These are phyloP conservation scores for Penicillium desertorum DNA, from an alignment of 495 filamentous ascomycete species.

Conservation along the genomic window DNA sequence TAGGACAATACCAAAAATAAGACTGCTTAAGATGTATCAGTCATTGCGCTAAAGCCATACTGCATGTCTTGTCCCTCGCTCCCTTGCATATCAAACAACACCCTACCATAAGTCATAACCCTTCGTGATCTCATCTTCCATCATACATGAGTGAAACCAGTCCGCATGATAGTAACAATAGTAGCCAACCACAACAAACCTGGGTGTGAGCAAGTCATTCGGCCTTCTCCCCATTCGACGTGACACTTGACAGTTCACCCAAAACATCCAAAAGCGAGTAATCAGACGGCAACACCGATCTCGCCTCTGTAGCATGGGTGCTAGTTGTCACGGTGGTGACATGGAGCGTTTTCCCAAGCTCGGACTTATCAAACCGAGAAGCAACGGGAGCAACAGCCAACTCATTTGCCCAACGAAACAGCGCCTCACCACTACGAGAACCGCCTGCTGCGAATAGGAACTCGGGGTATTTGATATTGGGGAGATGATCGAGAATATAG, in stretches of 20 bases:
- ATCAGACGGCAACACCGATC: slow-evolving; percentile 24
- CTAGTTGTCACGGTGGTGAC: slow-evolving; percentile 76
- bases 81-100: neutral
- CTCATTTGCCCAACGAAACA: slow-evolving; percentile 84
- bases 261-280: slow-evolving; percentile 18
- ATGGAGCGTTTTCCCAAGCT: slow-evolving; percentile 2
- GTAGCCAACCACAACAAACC: neutral
- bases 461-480: slow-evolving; percentile 46
- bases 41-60: neutral
- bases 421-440: slow-evolving; percentile 75
- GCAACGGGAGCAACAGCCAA: slow-evolving; percentile 33
- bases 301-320: slow-evolving; percentile 37
- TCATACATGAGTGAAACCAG: neutral
- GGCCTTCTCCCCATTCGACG: neutral
- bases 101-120: neutral
- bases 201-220: neutral
- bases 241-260: slow-evolving; percentile 1
- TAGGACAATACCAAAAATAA: neutral
- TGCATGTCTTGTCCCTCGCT: neutral
- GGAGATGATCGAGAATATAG: slow-evolving; percentile 52
- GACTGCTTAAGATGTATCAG: neutral
- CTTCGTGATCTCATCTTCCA: neutral
- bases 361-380: slow-evolving; percentile 38
- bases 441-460: slow-evolving; percentile 82
- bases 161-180: neutral